These are phyloP conservation scores for Auriscalpium orientale DNA, from an alignment of 768 basidiomycete species.

Conservation along the genomic window DNA sequence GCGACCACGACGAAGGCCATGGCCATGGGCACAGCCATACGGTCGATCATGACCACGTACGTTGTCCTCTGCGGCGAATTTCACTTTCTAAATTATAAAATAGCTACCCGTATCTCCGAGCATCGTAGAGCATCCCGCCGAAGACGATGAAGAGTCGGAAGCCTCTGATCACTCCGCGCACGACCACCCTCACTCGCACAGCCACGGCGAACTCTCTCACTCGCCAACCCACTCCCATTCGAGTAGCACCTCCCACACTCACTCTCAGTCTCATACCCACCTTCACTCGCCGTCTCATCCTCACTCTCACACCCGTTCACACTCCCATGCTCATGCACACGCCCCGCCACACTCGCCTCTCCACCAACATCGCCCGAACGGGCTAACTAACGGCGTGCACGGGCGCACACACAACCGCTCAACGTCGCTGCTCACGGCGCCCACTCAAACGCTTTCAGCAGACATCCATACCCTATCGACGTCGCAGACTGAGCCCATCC, in stretches of 20 bases:
- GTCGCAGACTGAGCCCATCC: slow-evolving; percentile 5
- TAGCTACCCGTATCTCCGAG: background rate
- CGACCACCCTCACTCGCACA: slow-evolving; percentile 21
- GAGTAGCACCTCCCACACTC: background rate
- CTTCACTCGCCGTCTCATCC: slow-evolving; percentile 22
- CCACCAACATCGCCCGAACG: slow-evolving; percentile 16
- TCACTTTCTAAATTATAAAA: background rate
- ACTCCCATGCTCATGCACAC: slow-evolving; percentile 18
- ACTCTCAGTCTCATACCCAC: slow-evolving; percentile 16
- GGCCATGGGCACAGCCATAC: slow-evolving; percentile 15
- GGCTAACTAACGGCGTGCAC: background rate
- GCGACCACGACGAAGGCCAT: slow-evolving; percentile 22
- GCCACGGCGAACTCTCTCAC: background rate
- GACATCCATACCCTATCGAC: slow-evolving; percentile 19
- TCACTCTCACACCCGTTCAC: slow-evolving; percentile 23
- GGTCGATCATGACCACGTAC: slow-evolving; percentile 2
- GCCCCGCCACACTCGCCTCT: slow-evolving; percentile 23
- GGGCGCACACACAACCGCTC: slow-evolving; percentile 17
- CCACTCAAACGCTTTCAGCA: slow-evolving; percentile 14
- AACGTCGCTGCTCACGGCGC: slow-evolving; percentile 9
- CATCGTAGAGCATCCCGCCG: slow-evolving; percentile 6
- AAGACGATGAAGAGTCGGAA: slow-evolving; percentile 9
- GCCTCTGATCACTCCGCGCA: slow-evolving; percentile 15
- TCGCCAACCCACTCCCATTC: background rate
- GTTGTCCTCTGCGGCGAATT: background rate